A percentile compares a stretch with the other conserved stretches of the same genome.
These are phyloP conservation scores for Lodderomyces oxycetoniae DNA, from an alignment of 1,139 yeast species.

Conservation along the genomic window DNA sequence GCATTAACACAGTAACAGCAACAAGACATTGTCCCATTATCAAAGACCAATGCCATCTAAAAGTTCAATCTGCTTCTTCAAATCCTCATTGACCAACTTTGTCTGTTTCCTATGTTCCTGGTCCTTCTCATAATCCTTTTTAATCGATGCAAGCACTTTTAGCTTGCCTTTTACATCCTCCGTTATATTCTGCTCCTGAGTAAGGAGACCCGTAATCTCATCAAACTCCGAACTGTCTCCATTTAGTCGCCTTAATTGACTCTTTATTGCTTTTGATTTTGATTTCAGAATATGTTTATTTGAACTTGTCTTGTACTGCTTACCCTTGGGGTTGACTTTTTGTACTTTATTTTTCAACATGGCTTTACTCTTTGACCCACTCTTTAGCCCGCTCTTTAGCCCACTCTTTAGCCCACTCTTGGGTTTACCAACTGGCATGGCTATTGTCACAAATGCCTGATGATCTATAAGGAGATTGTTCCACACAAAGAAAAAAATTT, in stretches of 20 bases:
- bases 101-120: slow-evolving; percentile 33
- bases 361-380: too few relatives aligned
- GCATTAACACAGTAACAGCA: too few relatives aligned
- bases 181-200: not conserved
- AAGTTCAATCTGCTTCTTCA: slow-evolving; percentile 55
- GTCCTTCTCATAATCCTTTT: slow-evolving; percentile 42
- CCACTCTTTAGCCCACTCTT: too few relatives aligned
- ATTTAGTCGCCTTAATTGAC: slow-evolving; percentile 42
- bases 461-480: too few relatives aligned
- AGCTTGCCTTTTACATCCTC: slow-evolving; percentile 12
- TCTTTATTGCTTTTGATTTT: slow-evolving; percentile 28
- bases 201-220: slow-evolving; percentile 29
- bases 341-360: slow-evolving; percentile 5
- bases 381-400: too few relatives aligned
- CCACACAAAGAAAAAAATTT: too few relatives aligned
- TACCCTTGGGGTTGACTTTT: slow-evolving; percentile 1
- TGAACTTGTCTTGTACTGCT: too few relatives aligned
- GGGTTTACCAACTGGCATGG: too few relatives aligned
- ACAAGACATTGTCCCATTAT: too few relatives aligned
- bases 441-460: too few relatives aligned
- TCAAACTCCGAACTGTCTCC: slow-evolving; percentile 32
- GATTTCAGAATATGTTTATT: not conserved
- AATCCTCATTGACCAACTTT: slow-evolving; percentile 46
- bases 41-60: slow-evolving; percentile 45
- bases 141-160: slow-evolving; percentile 30